Base-by-base conservation (phyloP, 2,329 filamentous ascomycete genomes). In the Epichloe bromicola region DNA sequence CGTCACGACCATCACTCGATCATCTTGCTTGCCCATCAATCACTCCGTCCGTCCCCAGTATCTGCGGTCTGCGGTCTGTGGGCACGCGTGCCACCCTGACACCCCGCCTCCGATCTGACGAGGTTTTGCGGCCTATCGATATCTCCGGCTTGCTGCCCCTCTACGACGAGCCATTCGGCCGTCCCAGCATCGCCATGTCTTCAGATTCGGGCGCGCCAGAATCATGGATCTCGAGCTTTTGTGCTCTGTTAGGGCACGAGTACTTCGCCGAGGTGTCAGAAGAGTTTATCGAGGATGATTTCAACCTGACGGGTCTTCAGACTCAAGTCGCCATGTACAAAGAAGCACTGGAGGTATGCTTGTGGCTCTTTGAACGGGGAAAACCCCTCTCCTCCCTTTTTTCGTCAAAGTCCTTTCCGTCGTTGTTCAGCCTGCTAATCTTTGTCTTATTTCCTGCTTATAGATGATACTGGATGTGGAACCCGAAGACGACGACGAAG, bases 201-300 rank as follows among this genome's bases (percentile, higher is more conserved):
- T 76, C 76, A 50, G 79, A 78, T 48, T 81, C 78, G 50, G 78
- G 75, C 50, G 69, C 75, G 33, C 77, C 78, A 55, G 93, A 98
- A 74, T 95, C 90, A 51, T 98, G 93, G 93, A 97, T 98, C 73
- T 86, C 88, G 56, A 94, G 90, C 53, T 98, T 96, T 69, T 98
- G 93, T 74, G 89, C 88, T 39, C 76, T 97, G 44, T 79, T 97
- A 54, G 93, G 93, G 55, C 93, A 98, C 67, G 93, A 98, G 70
- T 98, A 97, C 73, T 98, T 98, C 69, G 93, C 93, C 56, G 93
- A 98, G 73, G 91, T 98, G 48, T 93, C 88, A 44, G 93, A 98
- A 71, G 93, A 98, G 64, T 98, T 98, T 62, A 97, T 98, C 65
- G 93, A 98, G 69, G 93, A 98, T 81, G 93, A 98, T 69, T 98